Base-by-base conservation (phyloP, 1,139 yeast species). In the Debaryomyces sp. region DNA sequence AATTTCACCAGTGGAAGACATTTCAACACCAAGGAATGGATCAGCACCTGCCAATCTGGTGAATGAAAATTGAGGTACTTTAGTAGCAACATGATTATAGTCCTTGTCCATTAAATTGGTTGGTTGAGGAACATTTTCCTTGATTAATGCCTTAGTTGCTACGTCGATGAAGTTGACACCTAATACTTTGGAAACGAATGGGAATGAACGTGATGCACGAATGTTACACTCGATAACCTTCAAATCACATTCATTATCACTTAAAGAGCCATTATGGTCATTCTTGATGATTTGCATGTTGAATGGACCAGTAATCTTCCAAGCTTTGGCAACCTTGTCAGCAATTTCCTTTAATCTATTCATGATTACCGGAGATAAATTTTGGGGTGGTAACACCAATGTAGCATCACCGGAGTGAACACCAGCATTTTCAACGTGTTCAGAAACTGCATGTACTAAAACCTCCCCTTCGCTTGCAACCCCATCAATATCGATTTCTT, bases 391-490 rank as follows among this genome's bases (percentile, higher is more conserved):
- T 53, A 94, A 78, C 46, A 94, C 85, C 63, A 94, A 81, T 37
- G 98, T 91, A 43, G 99, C 99, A 71, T 94, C 99, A 70, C 99
- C 99, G 41, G 98, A 91, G 73, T 94, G 99, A 48, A 94, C 91
- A 77, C 99, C 99, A 18, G 99, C 99, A 64, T 94, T 91, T 76
- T 94, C 99, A 61, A 92, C 96, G 70, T 94, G 99, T 74, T 94
- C 99, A 52, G 97, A 90, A 50, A 94, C 89, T 50, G 96, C 99
- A 70, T 94, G 99, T 49, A 94, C 94, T 55, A 94, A 73, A 47
- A 94, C 89, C 62, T 85, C 73, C 63, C 99, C 99, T 49, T 90
- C 79, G 61, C 81, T 74, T 34, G 99, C 98, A 63, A 94, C 99
- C 52, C 90, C 98, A 73, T 94, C 99, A 59, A 94, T 88, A 70